phyloP scores from a whole-genome alignment of 176 grass and related monocot species.

The Oryza rufipogon region DNA sequence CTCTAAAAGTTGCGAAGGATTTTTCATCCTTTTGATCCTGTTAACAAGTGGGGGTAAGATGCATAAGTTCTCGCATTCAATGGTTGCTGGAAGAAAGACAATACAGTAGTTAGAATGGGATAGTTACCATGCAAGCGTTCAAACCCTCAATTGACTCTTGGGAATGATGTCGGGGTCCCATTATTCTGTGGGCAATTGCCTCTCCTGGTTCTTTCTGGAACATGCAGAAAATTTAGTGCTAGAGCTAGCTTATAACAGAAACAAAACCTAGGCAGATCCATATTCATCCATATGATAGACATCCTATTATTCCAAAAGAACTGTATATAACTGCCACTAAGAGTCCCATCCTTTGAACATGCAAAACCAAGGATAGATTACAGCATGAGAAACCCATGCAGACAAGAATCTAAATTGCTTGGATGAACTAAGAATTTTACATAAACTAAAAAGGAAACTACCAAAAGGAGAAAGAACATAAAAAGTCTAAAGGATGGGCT shows the following conservation, averaged over 20 bases:
- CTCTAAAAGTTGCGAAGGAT: slow-evolving; percentile 71
- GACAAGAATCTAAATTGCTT: background rate
- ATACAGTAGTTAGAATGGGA: slow-evolving; percentile 7
- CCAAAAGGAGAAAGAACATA: background rate
- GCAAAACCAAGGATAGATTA: background rate
- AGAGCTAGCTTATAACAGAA: slow-evolving; percentile 20
- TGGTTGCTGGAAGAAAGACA: slow-evolving; percentile 1
- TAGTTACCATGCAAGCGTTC: slow-evolving; percentile 61
- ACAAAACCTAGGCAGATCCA: background rate
- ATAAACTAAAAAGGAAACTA: slow-evolving; percentile 7
- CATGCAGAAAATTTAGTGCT: slow-evolving; percentile 18
- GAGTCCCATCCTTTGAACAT: background rate
- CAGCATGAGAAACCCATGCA: background rate
- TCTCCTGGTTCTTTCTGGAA: slow-evolving; percentile 65
- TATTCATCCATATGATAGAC: background rate
- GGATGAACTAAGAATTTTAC: background rate
- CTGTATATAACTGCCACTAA: background rate
- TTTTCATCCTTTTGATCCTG: slow-evolving; percentile 63
- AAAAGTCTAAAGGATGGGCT: background rate
- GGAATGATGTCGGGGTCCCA: slow-evolving; percentile 79
- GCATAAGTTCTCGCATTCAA: slow-evolving; percentile 24
- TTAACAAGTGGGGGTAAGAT: slow-evolving; percentile 51
- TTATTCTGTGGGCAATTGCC: slow-evolving; percentile 72
- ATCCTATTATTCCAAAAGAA: background rate
- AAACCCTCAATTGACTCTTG: slow-evolving; percentile 69